Base-by-base conservation (phyloP, 78 protist genomes). In the Paulinella micropora region DNA sequence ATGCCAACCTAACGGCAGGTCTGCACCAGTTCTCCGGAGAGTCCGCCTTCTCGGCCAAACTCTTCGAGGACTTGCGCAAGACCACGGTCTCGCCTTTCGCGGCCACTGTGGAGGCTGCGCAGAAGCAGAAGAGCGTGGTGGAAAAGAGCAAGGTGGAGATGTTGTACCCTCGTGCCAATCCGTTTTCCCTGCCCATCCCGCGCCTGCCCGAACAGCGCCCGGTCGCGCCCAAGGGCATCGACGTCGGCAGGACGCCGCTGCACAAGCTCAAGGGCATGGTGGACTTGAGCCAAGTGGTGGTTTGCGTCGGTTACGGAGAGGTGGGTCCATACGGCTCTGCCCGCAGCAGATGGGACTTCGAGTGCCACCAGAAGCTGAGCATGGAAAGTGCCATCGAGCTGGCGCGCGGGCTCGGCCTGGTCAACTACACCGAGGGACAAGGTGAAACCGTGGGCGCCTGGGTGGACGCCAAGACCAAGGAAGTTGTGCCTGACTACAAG, bases 1-100 rank as follows among this genome's bases (percentile, higher is more conserved):
- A 91, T 89, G 94, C 94, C 38, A 93, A 93, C 84, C 87, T 93
- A 34, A 85, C 40, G 73, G 94, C 93, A 15, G 93, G 92, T 3
- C 2, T 93, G 2, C 79, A 84, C 41, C 0, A 0, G 15, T 79
- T 90, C 34, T 4, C 2, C 34, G 34, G 86, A 77, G 41, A 89
- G 29, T 32, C 87, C 85, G 31, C 37, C 31, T 0, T 77, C 69
- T 0, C 86, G 32, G 0, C 31, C 15, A 2, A 1, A 3, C n/a
- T n/a, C n/a, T n/a, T n/a, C n/a, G n/a, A n/a, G n/a, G 67, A 3
- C 64, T 79, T 85, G 69, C 89, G 93, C 39, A 15, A 1, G 28
- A 69, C 4, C 37, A 0, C 87, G 67, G 67, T 3, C 84, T 1
- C 26, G 51, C 39, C 29, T 26, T 0, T 0, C 0, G 79, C 92